Evolutionary conservation across 257 asterid species (phyloP).

Genomic region (Voacanga thouarsii): DNA sequence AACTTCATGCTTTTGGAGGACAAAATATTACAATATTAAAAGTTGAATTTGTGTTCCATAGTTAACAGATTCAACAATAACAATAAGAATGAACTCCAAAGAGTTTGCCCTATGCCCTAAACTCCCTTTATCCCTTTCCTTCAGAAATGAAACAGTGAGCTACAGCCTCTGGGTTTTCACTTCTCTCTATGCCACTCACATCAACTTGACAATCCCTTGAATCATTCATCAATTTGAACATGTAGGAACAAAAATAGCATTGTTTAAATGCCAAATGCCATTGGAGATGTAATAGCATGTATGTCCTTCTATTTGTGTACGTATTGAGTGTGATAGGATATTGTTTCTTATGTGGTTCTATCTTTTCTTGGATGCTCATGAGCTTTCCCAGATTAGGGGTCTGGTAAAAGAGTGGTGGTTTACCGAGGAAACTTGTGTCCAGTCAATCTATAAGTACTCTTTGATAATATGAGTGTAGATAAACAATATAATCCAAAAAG

Average conservation of each 20-base stretch:
- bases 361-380: neutral
- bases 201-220: slow-evolving; percentile 3
- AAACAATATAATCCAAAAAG: neutral
- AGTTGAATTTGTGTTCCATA: neutral
- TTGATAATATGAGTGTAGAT: neutral
- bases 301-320: neutral
- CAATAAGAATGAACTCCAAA: neutral
- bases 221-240: neutral
- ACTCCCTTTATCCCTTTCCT: too few species aligned
- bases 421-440: neutral
- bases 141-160: too few species aligned
- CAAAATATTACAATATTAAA: too few species aligned
- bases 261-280: neutral
- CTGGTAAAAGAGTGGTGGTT: neutral
- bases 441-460: neutral
- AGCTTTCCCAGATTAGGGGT: neutral
- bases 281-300: neutral
- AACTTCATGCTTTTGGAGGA: neutral
- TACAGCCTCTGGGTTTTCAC: neutral
- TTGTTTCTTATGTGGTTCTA: neutral
- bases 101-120: too few species aligned
- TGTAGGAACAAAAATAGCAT: neutral
- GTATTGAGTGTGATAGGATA: neutral
- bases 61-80: too few species aligned
- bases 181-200: slow-evolving; percentile 4